These are phyloP conservation scores for Parachaetomium inaequale DNA, from an alignment of 495 filamentous ascomycete genomes.

Conservation along the genomic window DNA sequence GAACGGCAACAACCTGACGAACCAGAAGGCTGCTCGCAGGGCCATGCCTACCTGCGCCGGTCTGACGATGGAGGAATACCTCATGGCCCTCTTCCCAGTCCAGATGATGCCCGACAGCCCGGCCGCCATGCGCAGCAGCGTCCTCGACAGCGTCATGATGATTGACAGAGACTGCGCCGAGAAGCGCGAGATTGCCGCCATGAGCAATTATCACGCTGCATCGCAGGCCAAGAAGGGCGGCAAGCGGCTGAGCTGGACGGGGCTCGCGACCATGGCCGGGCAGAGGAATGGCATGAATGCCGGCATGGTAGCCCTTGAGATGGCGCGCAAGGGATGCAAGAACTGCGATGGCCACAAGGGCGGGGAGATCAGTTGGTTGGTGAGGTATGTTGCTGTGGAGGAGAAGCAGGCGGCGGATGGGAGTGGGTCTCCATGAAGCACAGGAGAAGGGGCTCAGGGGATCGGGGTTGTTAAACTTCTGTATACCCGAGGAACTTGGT, in stretches of 20 bases:
- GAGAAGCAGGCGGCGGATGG: background rate
- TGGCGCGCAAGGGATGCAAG: constrained; percentile 30
- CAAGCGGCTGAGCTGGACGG: constrained; percentile 40
- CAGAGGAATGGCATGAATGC: constrained; percentile 28
- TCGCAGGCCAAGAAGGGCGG: constrained; percentile 22
- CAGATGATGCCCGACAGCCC: constrained; percentile 16
- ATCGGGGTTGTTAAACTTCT: background rate
- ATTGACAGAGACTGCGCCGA: constrained; percentile 39
- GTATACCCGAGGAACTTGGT: background rate
- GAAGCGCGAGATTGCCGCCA: constrained; percentile 40
- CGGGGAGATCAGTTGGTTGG: constrained; percentile 31
- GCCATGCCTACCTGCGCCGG: constrained; percentile 10
- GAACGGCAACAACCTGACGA: constrained; percentile 12
- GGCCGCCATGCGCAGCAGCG: background rate
- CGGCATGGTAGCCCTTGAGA: constrained; percentile 31
- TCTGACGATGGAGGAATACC: constrained; percentile 31
- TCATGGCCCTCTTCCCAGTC: constrained; percentile 28
- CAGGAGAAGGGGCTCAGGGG: background rate
- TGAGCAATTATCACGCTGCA: constrained; percentile 30
- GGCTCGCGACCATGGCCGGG: constrained; percentile 25
- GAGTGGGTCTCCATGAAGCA: background rate
- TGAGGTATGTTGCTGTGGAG: constrained; percentile 21
- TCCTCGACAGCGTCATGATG: constrained; percentile 27
- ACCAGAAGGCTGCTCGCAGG: background rate
- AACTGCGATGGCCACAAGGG: constrained; percentile 26